A percentile compares a stretch with the other conserved stretches of the same genome.
Evolutionary conservation across 805 yeast species (phyloP).

Genomic region (Kodamaea fukazawae): DNA sequence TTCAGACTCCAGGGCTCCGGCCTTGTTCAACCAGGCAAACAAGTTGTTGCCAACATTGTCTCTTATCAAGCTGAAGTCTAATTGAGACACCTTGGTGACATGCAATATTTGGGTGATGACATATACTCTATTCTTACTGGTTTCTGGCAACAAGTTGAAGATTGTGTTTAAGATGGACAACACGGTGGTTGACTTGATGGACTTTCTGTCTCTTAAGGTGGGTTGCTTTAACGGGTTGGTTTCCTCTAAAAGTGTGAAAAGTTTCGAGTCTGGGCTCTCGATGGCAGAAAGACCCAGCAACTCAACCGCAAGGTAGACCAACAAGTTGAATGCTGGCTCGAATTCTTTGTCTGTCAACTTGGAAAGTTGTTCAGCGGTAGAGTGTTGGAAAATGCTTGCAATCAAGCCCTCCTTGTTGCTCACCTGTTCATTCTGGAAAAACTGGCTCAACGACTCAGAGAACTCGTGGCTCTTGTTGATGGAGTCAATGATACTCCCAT

Average conservation of each 20-base stretch:
- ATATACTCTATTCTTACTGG: constrained; percentile 29
- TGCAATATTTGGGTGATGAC: constrained; percentile 32
- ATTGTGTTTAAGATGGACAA: constrained; percentile 40
- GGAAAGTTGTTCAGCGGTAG: constrained; percentile 28
- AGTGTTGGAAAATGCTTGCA: constrained; percentile 24
- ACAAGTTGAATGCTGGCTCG: constrained; percentile 44
- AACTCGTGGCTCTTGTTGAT: constrained; percentile 26
- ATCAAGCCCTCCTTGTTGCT: constrained; percentile 29
- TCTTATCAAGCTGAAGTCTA: constrained; percentile 33
- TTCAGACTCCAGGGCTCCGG: constrained; percentile 29
- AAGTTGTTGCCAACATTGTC: constrained; percentile 37
- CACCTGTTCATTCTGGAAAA: constrained; percentile 22
- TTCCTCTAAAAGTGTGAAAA: constrained; percentile 29
- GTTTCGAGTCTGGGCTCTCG: constrained; percentile 20
- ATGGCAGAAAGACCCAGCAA: constrained; percentile 22
- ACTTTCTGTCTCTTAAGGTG: constrained; percentile 43
- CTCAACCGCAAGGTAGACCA: constrained; percentile 33
- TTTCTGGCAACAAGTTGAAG: constrained; percentile 40
- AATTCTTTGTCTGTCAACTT: constrained; percentile 43
- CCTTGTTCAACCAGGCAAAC: constrained; percentile 32
- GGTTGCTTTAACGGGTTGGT: constrained; percentile 36
- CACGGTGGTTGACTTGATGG: constrained; percentile 40
- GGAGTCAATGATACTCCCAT: constrained; percentile 37
- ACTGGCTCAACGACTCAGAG: constrained; percentile 25
- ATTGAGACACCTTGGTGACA: constrained; percentile 27